Base-by-base conservation (phyloP, 2,329 filamentous ascomycete species). In the Neonectria coccinea region DNA sequence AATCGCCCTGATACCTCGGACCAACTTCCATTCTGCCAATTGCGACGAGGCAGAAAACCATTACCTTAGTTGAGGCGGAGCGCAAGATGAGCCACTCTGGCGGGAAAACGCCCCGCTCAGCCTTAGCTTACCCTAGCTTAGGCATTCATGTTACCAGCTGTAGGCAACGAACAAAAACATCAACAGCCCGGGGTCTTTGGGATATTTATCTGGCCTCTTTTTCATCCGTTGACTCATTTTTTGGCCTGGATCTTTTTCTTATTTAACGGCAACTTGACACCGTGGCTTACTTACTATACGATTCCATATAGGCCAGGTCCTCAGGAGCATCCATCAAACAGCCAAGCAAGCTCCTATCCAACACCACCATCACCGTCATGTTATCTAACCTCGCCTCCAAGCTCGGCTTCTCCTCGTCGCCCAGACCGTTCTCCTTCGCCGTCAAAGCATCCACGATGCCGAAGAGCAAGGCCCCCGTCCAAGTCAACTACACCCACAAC, bases 401-500 rank as follows among this genome's bases (percentile, higher is more conserved):
- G 56, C 54, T 73, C 5, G 70, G 71, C n/a, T 48, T 73, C 25
- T 51, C 57, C 44, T 55, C 57, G 27, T 7, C 58, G 14, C 56
- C 51, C 10, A 48, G 33, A 11, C n/a, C 47, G 2, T 47, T 58
- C n/a, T 51, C 33, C 25, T 55, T 66, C 60, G 44, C 29, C 50
- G 3, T 59, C 29, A 56, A 54, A 18, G 18, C 55, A 51, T 53
- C 57, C 18, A 27, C 56, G 29, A 62, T 58, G 50, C 27, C 64
- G 4, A 41, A 64, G 10, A 62, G 59, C 44, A 62, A 59, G 3
- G 31, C 27, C 20, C 48, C 47, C 18, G 20, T 55, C 10, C 53
- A 42, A 20, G 25, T 55, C 54, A 22, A 44, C 6, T 82, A 82
- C 68, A 73, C 59, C 4, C 78, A 73, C 44, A 72, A 75, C 5